Conservation (phyloP, 768 basidiomycete species). For the Cystobasidiopsis lactophilus region DNA sequence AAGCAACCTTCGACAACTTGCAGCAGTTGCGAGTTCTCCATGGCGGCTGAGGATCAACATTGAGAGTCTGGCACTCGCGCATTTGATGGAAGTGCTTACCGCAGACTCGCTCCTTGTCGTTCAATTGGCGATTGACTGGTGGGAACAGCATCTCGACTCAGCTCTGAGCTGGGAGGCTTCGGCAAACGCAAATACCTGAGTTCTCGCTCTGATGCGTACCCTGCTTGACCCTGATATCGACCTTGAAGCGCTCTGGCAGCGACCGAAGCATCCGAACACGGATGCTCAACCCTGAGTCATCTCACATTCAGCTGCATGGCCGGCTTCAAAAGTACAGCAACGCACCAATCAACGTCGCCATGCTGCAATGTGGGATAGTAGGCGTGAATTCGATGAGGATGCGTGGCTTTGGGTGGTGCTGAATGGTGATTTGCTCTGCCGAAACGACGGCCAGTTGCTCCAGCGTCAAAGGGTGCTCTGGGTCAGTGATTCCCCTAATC, state of each 20-base stretch:
- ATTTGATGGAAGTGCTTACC: background rate
- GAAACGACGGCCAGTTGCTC: constrained; percentile 93
- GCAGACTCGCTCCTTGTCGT: constrained; percentile 95
- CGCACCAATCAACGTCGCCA: constrained; percentile 1
- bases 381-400: constrained; percentile 37
- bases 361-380: background rate
- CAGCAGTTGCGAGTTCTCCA: constrained; percentile 71
- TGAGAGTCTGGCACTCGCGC: background rate
- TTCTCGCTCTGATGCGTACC: constrained; percentile 91
- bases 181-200: constrained; percentile 37
- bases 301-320: background rate
- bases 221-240: constrained; percentile 77
- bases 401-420: constrained; percentile 33
- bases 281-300: constrained; percentile 62
- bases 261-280: constrained; percentile 73
- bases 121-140: constrained; percentile 89
- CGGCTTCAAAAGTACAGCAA: background rate
- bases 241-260: constrained; percentile 76
- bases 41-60: constrained; percentile 36
- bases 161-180: no score
- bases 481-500: constrained; percentile 76
- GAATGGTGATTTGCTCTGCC: constrained; percentile 50
- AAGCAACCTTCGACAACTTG: constrained; percentile 69
- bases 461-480: constrained; percentile 74
- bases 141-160: background rate